phyloP scores from a whole-genome alignment of 805 yeast species.

The Lipomyces orientalis region DNA sequence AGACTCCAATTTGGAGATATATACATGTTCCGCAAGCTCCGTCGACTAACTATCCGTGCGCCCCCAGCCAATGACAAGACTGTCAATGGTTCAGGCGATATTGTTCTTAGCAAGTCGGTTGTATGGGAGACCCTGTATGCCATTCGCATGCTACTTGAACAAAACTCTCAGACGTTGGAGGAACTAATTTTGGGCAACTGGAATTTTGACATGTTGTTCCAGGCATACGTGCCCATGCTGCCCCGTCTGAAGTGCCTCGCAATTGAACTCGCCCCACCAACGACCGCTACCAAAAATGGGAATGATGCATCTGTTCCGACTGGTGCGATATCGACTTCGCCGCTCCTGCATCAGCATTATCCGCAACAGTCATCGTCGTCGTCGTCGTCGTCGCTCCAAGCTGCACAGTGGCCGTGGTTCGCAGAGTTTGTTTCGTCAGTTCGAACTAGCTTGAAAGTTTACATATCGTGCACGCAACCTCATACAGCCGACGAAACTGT shows the following conservation, averaged over 20 bases:
- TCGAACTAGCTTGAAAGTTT: constrained; percentile 21
- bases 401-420: constrained; percentile 29
- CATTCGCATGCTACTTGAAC: constrained; percentile 35
- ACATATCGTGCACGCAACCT: constrained; percentile 14
- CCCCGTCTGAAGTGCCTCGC: constrained; percentile 21
- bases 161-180: constrained; percentile 31
- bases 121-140: constrained; percentile 36
- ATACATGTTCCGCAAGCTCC: constrained; percentile 23
- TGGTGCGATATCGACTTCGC: background rate
- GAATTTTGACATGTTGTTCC: constrained; percentile 33
- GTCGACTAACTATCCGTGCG: constrained; percentile 30
- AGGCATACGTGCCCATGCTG: constrained; percentile 28
- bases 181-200: constrained; percentile 30
- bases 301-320: background rate
- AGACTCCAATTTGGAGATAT: constrained; percentile 34
- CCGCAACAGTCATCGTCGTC: constrained; percentile 5
- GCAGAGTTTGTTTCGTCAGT: constrained; percentile 18
- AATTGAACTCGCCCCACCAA: constrained; percentile 19
- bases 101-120: constrained; percentile 25
- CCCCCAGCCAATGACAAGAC: background rate
- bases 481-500: background rate
- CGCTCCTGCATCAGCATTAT: background rate
- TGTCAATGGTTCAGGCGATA: background rate
- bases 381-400: too few relatives aligned
- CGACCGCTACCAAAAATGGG: background rate